Evolutionary conservation across 1,139 yeast species (phyloP).

Genomic region (Pichia sp.): DNA sequence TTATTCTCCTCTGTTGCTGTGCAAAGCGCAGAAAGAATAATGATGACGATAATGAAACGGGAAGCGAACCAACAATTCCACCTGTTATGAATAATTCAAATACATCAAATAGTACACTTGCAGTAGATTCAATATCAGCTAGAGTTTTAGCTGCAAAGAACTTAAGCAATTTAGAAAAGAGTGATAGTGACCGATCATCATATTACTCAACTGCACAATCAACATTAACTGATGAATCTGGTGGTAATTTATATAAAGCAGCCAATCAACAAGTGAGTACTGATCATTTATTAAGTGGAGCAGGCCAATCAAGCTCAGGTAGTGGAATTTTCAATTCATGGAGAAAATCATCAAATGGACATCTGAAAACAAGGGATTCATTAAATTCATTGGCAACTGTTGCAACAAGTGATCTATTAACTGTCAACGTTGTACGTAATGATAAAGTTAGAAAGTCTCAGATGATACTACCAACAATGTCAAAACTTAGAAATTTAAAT

Average conservation of each 20-base stretch:
- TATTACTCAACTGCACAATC: conserved; percentile 22
- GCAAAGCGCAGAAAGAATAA: conserved; percentile 36
- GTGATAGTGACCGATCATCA: conserved; percentile 24
- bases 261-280: conserved; percentile 12
- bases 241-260: conserved; percentile 11
- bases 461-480: conserved; percentile 18
- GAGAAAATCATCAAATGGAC: conserved; percentile 39
- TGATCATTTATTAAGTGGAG: conserved; percentile 8
- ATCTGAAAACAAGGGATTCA: conserved; percentile 51
- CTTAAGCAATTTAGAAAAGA: conserved; percentile 38
- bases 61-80: conserved; percentile 21
- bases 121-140: conserved; percentile 29
- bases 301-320: neutral
- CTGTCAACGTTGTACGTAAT: conserved; percentile 67
- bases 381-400: conserved; percentile 75
- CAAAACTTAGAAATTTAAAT: conserved; percentile 4
- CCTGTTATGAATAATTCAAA: conserved; percentile 31
- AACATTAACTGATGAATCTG: conserved; percentile 19
- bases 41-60: conserved; percentile 15
- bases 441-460: conserved; percentile 33
- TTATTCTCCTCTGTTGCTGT: conserved; percentile 55
- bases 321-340: conserved; percentile 50
- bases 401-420: conserved; percentile 75
- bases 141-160: conserved; percentile 41
- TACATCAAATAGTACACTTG: conserved; percentile 8